Percentiles rank a stretch among this genome's conserved stretches.
Evolutionary conservation across 108 stramenopile species (phyloP).

Genomic region (Epipyxis sp.): DNA sequence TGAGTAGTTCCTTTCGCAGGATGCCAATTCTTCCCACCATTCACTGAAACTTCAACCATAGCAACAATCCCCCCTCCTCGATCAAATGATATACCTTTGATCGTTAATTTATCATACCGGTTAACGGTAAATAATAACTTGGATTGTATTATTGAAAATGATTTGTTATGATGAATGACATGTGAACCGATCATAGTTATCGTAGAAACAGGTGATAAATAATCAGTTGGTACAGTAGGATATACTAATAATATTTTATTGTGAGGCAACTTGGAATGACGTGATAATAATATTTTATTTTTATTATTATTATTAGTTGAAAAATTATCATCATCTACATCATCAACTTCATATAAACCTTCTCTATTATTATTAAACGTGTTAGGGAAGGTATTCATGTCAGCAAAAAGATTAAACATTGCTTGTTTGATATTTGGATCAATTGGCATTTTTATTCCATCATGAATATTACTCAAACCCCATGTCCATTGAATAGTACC

Average conservation of each 20-base stretch:
- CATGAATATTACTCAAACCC: background rate
- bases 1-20: background rate
- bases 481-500: conserved; percentile 1
- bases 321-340: too few relatives aligned
- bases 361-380: too few relatives aligned
- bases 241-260: background rate
- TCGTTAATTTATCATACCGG: background rate
- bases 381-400: background rate
- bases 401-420: background rate
- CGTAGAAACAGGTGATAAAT: background rate
- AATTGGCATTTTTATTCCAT: background rate
- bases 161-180: background rate
- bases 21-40: background rate
- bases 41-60: background rate
- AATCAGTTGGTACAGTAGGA: background rate
- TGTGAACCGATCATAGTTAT: too few relatives aligned
- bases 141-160: too few relatives aligned
- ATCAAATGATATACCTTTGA: background rate
- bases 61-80: background rate
- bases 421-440: background rate
- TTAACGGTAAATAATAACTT: too few relatives aligned
- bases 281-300: too few relatives aligned
- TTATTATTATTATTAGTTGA: too few relatives aligned
- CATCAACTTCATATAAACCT: too few relatives aligned
- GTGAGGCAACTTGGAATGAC: background rate